Percentiles rank a stretch among this genome's conserved stretches.
phyloP scores from a whole-genome alignment of 192 early-diverging fungal genomes.

The Coemansia sp. region DNA sequence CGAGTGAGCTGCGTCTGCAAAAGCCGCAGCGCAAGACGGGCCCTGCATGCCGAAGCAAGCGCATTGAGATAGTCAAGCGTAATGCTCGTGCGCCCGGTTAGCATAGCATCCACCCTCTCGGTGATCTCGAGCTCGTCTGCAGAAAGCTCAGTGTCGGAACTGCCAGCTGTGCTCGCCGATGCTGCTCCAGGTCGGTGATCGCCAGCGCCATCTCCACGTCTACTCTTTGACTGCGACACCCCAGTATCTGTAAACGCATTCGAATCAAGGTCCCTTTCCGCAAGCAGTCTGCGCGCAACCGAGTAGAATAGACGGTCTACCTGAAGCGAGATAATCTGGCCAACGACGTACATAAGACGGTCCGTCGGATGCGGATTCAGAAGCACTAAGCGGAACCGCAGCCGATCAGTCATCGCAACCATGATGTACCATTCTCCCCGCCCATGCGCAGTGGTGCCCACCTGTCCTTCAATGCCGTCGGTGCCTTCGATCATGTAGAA shows the following conservation, averaged over 20 bases:
- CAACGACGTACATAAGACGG: slow-evolving; percentile 33
- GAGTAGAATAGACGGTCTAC: slow-evolving; percentile 52
- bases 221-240: not conserved
- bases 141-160: slow-evolving; percentile 1
- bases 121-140: slow-evolving; percentile 33
- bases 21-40: slow-evolving; percentile 46
- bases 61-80: slow-evolving; percentile 52
- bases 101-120: slow-evolving; percentile 40
- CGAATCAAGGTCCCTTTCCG: slow-evolving; percentile 17
- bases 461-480: slow-evolving; percentile 42
- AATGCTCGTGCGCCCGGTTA: slow-evolving; percentile 47
- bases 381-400: slow-evolving; percentile 48
- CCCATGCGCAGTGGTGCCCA: slow-evolving; percentile 4
- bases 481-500: slow-evolving; percentile 54
- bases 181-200: not conserved
- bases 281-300: slow-evolving; percentile 37
- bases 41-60: slow-evolving; percentile 41
- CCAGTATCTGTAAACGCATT: slow-evolving; percentile 3
- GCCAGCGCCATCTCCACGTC: not conserved
- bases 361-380: slow-evolving; percentile 34
- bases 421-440: slow-evolving; percentile 51
- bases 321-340: slow-evolving; percentile 45
- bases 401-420: slow-evolving; percentile 51
- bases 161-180: not conserved
- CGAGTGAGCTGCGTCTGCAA: slow-evolving; percentile 50